Base-by-base conservation (phyloP, 352 stramenopile species). In the Phytophthora sansomeana region DNA sequence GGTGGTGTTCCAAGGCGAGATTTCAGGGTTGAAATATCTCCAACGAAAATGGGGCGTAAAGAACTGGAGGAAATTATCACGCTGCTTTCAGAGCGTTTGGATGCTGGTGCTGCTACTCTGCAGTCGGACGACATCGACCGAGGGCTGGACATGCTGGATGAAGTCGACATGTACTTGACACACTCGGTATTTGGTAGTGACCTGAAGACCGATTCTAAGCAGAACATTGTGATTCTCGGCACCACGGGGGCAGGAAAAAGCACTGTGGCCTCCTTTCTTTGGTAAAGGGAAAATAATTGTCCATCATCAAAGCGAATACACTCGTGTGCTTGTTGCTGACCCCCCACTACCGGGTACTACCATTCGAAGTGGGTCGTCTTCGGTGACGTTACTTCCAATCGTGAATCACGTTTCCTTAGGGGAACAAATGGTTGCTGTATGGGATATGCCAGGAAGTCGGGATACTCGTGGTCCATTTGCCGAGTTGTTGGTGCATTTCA, bases 371-470 rank as follows among this genome's bases (percentile, higher is more conserved):
- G 66, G 66, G 6, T n/a, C 6, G 11, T 28, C 29, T 0, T 70
- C 54, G 1, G n/a, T 19, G 5, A 63, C 60, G 1, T 50, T 74
- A 0, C 17, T 71, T 13, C 66, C 66, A 9, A 21, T 51, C 5
- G 43, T 56, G 0, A 70, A 38, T n/a, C 48, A 57, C 29, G 29
- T 63, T 13, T 5, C 6, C 6, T 5, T 59, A 1, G 30, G 17
- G 13, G 30, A 56, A 1, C 44, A 6, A 1, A n/a, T 16, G 5
- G 39, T 65, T 29, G 53, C 41, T 16, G 66, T 65, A 4, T 70
- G 66, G 66, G 66, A 74, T 70, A 74, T 71, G 66, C 66, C 66
- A 24, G 60, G 60, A 14, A 67, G 36, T 62, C 60, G 55, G 39
- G 66, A 74, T 24, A 74, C 60, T 3, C 48, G 66, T 5, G 59